Conservation (phyloP, 73 alveolate species). For the Uronychia binucleata region DNA sequence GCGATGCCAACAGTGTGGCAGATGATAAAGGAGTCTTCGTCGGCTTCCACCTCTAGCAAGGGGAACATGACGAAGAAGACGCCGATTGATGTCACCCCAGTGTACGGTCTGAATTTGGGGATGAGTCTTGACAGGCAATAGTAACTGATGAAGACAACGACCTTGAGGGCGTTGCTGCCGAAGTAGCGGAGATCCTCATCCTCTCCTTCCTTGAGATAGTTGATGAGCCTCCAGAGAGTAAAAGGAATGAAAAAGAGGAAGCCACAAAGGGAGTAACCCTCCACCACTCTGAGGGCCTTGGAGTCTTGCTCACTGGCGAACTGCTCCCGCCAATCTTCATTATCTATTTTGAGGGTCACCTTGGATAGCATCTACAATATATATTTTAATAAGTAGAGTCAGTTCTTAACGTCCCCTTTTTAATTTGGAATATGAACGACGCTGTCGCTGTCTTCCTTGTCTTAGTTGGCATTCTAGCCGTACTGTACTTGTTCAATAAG, state of each 20-base stretch:
- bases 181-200: not conserved
- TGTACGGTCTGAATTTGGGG: not conserved
- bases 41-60: not conserved
- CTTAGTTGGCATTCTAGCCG: not conserved
- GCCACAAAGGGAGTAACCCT: not conserved
- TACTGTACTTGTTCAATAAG: not conserved
- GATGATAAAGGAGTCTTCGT: not conserved
- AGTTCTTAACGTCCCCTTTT: not conserved
- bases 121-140: not conserved
- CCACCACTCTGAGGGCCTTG: not conserved
- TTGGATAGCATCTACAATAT: not conserved
- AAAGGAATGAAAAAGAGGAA: not conserved
- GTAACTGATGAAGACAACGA: not conserved
- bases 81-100: not conserved
- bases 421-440: not conserved
- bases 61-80: not conserved
- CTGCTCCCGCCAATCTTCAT: not conserved
- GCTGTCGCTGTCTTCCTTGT: not conserved
- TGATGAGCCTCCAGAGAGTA: not conserved
- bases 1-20: not conserved
- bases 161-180: not conserved
- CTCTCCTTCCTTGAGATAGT: not conserved
- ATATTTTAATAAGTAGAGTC: no score
- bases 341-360: not conserved
- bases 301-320: conserved; percentile 1